Evolutionary conservation across 257 asterid genomes (phyloP).

Genomic region (Oldenlandia corymbosa): DNA sequence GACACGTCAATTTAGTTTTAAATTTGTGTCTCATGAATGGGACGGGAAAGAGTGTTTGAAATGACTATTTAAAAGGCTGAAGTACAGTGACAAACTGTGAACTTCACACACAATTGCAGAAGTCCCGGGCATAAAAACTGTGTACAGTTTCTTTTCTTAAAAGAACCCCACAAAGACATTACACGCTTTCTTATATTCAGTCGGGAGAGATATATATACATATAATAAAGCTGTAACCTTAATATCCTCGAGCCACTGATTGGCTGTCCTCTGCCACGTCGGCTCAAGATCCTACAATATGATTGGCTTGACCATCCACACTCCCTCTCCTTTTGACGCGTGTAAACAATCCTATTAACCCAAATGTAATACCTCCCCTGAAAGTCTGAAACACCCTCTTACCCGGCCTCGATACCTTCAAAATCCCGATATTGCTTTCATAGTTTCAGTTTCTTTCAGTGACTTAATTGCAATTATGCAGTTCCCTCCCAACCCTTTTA

Average conservation of each 20-base stretch:
- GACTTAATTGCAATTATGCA: too few species aligned
- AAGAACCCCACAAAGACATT: constrained; percentile 24
- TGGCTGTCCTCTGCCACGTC: constrained; percentile 65
- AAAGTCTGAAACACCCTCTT: constrained; percentile 23
- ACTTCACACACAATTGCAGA: not conserved
- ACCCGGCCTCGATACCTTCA: constrained; percentile 63
- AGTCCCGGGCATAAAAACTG: too few species aligned
- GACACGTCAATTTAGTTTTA: too few species aligned
- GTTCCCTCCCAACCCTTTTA: too few species aligned
- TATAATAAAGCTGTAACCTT: constrained; percentile 49
- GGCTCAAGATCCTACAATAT: constrained; percentile 67
- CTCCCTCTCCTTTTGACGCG: constrained; percentile 27
- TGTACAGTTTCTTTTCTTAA: constrained; percentile 1
- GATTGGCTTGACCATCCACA: constrained; percentile 46
- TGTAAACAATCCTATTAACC: constrained; percentile 26
- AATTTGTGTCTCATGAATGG: too few species aligned
- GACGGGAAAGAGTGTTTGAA: too few species aligned
- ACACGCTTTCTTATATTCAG: constrained; percentile 24
- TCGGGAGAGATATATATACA: too few species aligned
- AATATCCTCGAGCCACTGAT: constrained; percentile 74
- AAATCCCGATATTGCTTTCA: constrained; percentile 67
- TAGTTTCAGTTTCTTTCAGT: constrained; percentile 17
- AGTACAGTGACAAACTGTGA: constrained; percentile 4
- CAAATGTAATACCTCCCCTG: constrained; percentile 36
- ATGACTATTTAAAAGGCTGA: too few species aligned